Evolutionary conservation across 768 basidiomycete species (phyloP).

Genomic region (Lactarius hatsudake): DNA sequence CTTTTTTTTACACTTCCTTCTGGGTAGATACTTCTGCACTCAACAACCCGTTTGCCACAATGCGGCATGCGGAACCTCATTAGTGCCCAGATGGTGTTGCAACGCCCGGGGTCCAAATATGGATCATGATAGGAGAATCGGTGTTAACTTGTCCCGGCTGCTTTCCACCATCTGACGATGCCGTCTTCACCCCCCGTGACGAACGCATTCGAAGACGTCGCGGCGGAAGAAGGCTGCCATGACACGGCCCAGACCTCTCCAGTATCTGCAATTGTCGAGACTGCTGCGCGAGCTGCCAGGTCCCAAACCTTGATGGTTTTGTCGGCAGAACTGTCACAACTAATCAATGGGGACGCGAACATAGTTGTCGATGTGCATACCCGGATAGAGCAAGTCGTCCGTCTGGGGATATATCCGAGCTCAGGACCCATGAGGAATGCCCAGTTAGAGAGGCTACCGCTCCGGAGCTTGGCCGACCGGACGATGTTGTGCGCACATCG

Average conservation of each 20-base stretch:
- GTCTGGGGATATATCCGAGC: conserved; percentile 79
- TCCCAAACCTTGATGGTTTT: conserved; percentile 89
- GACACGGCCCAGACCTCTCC: conserved; percentile 84
- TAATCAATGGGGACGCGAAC: conserved; percentile 8
- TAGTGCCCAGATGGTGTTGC: background rate
- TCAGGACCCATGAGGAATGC: conserved; percentile 90
- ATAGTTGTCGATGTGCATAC: conserved; percentile 41
- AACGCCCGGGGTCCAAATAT: background rate
- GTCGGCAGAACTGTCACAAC: conserved; percentile 64
- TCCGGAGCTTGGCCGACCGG: conserved; percentile 60
- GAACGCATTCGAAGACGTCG: conserved; percentile 60
- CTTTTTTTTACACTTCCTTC: background rate
- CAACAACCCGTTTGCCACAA: background rate
- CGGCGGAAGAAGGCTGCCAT: conserved; percentile 65
- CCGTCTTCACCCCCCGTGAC: conserved; percentile 78
- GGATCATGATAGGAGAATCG: background rate
- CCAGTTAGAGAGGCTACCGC: conserved; percentile 84
- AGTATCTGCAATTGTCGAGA: conserved; percentile 73
- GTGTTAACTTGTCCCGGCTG: conserved; percentile 50
- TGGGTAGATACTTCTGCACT: background rate
- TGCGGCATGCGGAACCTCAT: background rate
- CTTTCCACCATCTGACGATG: conserved; percentile 71
- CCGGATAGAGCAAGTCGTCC: conserved; percentile 77
- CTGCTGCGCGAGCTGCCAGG: conserved; percentile 64
- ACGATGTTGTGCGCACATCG: conserved; percentile 73